Evolutionary conservation across 805 yeast species (phyloP), one percentile per base, ranked within the genome.

Genomic region (Pichia thaimueangensis): DNA sequence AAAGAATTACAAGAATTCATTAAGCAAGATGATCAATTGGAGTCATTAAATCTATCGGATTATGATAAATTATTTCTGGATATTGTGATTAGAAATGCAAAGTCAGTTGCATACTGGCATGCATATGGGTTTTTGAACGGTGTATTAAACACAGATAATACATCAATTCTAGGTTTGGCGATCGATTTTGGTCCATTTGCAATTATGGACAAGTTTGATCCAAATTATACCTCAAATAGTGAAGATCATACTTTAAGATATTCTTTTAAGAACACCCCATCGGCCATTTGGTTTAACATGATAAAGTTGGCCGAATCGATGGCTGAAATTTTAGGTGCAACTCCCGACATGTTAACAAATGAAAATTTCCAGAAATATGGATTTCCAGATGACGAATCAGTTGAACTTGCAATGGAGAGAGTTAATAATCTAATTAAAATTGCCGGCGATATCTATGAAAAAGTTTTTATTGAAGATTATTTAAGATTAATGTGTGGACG

Each of bases 111-210:
- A 2, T 69, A 74, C 50, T 86, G 95, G 86, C 97, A 91, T 58
- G 74, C 83, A 0, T 91, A 88, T 62, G 97, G 97, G 3, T 89
- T 91, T 55, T 61, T 89, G 51, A 93, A 91, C 56, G 98, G 98
- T 12, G 97, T 93, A 5, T 67, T 93, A 43, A 91, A 91, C 59
- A 89, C 97, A 0, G 98, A 91, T 57, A 91, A 91, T 57, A 86
- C 96, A 1, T 86, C 96, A 0, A 71, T 91, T n/a, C 56, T 82
- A 34, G 98, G 98, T 0, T 66, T 88, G 10, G 76, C 95, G 0
- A 75, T 93, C 62, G 98, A 91, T 62, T 93, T 82, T 61, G 98
- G 97, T 3, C 97, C 98, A 1, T 93, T 86, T 64, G 85, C 94
- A 16, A 83, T 88, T 47, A 74, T 89, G 82, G 96, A 89, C 56